These are phyloP conservation scores for Suillus bovinus DNA, from an alignment of 768 basidiomycete species.

Conservation along the genomic window DNA sequence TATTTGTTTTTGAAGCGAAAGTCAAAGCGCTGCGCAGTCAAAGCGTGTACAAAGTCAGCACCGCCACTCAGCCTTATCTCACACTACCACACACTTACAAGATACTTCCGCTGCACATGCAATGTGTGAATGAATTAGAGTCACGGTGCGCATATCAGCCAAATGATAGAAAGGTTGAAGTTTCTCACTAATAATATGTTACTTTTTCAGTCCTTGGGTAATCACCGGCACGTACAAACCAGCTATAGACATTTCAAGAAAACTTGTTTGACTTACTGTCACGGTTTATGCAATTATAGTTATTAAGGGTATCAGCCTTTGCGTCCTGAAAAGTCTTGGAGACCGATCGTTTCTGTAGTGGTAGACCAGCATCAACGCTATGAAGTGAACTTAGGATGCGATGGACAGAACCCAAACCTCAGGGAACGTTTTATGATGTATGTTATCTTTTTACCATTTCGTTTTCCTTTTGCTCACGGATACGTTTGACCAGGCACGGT, in stretches of 20 bases:
- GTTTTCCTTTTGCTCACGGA: background rate
- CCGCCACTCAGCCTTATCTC: background rate
- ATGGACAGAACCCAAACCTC: conserved; percentile 71
- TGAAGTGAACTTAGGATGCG: conserved; percentile 61
- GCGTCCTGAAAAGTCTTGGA: conserved; percentile 64
- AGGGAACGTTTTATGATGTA: conserved; percentile 56
- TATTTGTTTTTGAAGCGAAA: too few relatives aligned
- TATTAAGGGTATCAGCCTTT: conserved; percentile 40
- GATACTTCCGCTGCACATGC: background rate
- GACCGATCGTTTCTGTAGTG: conserved; percentile 62
- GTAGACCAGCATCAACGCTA: conserved; percentile 51
- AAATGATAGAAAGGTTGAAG: background rate
- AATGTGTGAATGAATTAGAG: background rate
- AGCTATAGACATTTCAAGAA: background rate
- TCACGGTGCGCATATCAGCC: background rate
- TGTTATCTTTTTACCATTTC: conserved; percentile 22
- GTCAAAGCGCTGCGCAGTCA: too few relatives aligned
- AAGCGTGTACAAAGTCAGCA: background rate
- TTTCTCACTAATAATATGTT: background rate
- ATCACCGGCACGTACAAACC: conserved; percentile 1
- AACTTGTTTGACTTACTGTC: background rate
- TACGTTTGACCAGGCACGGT: conserved; percentile 33
- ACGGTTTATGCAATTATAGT: conserved; percentile 26
- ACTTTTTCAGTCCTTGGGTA: background rate
- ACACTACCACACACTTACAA: background rate